These are phyloP conservation scores for Monosporascus sp. DNA, from an alignment of 2,329 filamentous ascomycete genomes.

Conservation along the genomic window DNA sequence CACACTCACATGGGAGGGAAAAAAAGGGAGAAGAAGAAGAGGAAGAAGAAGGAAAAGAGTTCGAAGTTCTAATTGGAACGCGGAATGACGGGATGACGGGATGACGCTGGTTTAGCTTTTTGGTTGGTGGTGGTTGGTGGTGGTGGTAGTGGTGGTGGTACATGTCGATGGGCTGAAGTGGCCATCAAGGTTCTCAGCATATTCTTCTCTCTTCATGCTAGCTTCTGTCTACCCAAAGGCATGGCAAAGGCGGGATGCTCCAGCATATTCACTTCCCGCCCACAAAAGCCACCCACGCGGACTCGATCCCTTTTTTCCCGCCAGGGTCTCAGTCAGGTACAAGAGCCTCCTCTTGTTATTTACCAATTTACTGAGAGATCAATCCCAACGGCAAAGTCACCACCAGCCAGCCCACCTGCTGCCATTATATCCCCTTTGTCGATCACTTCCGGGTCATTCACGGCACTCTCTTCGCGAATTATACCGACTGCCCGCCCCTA, in stretches of 20 bases:
- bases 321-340: not conserved
- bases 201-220: not conserved
- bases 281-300: not conserved
- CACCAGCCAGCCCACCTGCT: not conserved
- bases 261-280: too few relatives aligned
- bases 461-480: not conserved
- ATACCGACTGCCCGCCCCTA: not conserved
- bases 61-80: not conserved
- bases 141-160: not conserved
- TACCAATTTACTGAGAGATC: not conserved
- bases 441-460: not conserved
- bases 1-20: not conserved
- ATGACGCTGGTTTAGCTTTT: not conserved
- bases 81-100: not conserved
- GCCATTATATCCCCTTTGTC: not conserved
- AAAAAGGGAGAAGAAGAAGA: not conserved
- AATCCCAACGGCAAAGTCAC: not conserved
- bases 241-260: not conserved
- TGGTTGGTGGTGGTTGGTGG: not conserved
- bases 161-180: not conserved
- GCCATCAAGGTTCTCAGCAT: constrained; percentile 3
- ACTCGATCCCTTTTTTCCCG: not conserved
- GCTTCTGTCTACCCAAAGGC: not conserved
- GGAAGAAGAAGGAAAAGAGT: not conserved
- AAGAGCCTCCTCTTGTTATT: not conserved